Percentiles rank a stretch among this genome's conserved stretches.
phyloP scores from a whole-genome alignment of 2,329 filamentous ascomycete genomes.

The Sporothrix schenckii region DNA sequence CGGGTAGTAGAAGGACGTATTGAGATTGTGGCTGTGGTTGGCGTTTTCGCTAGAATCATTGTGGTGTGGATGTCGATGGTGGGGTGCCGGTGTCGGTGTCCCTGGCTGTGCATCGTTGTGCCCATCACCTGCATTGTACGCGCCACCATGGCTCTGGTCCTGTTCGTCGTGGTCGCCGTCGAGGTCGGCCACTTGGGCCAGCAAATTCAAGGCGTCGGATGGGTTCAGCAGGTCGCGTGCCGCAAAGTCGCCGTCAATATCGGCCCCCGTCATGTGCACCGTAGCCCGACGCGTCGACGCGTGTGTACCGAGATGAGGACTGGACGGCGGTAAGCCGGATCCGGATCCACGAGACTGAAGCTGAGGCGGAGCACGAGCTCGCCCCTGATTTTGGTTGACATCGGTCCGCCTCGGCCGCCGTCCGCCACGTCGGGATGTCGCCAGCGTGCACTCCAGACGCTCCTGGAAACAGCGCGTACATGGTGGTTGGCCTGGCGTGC shows the following conservation, averaged over 20 bases:
- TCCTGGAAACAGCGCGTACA: conserved; percentile 48
- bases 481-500: conserved; percentile 41
- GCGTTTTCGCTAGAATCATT: background rate
- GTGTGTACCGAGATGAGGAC: background rate
- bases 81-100: background rate
- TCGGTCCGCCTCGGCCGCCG: conserved; percentile 39
- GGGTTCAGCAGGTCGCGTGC: conserved; percentile 48
- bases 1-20: conserved; percentile 38
- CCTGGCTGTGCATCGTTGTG: background rate
- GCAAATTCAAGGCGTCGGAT: conserved; percentile 48
- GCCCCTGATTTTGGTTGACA: background rate
- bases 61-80: background rate
- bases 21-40: background rate
- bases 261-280: conserved; percentile 22
- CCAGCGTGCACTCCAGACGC: conserved; percentile 46
- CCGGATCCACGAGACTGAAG: background rate
- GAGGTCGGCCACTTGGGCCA: conserved; percentile 49
- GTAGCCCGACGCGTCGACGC: conserved; percentile 2
- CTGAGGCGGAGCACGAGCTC: background rate
- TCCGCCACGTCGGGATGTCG: conserved; percentile 48
- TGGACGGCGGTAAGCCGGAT: background rate
- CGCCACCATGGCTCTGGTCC: background rate
- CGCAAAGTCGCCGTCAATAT: conserved; percentile 48
- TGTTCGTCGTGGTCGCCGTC: conserved; percentile 36
- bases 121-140: background rate